A percentile compares a stretch with the other conserved stretches of the same genome.
Conservation (phyloP, 106 monocot species). For the Dactylorhiza incarnata region DNA sequence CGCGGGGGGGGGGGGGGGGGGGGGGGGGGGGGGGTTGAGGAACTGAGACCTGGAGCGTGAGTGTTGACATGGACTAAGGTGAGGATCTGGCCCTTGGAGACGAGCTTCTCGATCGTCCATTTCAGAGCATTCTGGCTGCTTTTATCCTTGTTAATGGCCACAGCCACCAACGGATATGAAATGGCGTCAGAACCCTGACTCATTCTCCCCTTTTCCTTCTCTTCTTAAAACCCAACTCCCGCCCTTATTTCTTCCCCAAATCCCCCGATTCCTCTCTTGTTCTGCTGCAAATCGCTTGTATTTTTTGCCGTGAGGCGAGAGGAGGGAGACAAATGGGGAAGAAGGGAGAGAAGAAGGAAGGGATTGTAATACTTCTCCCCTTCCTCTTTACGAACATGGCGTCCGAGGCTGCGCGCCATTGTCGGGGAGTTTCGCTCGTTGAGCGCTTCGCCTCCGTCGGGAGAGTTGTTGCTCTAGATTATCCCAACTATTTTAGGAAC, state of each 20-base stretch:
- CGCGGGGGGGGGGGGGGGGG: no score
- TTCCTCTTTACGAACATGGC: not conserved
- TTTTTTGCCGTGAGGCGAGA: not conserved
- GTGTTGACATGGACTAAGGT: conserved; percentile 55
- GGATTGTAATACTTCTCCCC: not conserved
- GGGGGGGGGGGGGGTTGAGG: not conserved
- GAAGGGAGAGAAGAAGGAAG: not conserved
- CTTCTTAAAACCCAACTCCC: not conserved
- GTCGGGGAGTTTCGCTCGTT: not conserved
- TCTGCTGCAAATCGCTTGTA: not conserved
- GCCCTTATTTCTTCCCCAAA: no score
- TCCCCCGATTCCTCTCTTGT: no score
- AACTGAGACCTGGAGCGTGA: conserved; percentile 9
- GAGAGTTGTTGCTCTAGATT: no score
- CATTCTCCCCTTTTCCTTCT: not conserved
- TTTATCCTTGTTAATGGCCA: conserved; percentile 63
- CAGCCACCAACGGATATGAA: conserved; percentile 29
- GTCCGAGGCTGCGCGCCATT: not conserved
- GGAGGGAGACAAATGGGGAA: not conserved
- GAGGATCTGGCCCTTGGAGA: conserved; percentile 39
- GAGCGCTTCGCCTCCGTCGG: no score
- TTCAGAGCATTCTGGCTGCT: conserved; percentile 60
- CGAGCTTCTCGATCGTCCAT: conserved; percentile 51
- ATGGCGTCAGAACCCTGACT: not conserved
- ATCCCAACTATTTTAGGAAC: no score